Percentiles rank a stretch among this genome's conserved stretches.
Evolutionary conservation across 345 rosid genomes (phyloP).

Genomic region (Citrus hindsii): DNA sequence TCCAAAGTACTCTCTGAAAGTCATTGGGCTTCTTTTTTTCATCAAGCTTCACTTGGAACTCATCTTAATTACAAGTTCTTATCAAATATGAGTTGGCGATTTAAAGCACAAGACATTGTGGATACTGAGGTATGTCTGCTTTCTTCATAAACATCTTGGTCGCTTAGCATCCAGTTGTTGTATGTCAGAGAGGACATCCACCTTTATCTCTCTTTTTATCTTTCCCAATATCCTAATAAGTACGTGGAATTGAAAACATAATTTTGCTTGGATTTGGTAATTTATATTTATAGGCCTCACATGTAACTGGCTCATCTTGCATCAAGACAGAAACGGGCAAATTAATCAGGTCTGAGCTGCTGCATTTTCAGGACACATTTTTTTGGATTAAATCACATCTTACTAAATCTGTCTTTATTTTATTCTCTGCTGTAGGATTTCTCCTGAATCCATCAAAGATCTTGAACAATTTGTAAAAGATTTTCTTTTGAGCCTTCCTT

Average conservation of each 20-base stretch:
- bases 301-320: conserved; percentile 31
- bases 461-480: conserved; percentile 57
- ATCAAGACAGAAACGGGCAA: conserved; percentile 27
- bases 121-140: conserved; percentile 42
- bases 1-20: conserved; percentile 61
- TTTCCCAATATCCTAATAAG: neutral
- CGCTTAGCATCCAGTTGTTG: neutral
- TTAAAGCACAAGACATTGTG: conserved; percentile 19
- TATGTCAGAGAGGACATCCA: neutral
- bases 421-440: conserved; percentile 55
- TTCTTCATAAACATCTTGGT: neutral
- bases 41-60: conserved; percentile 91
- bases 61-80: conserved; percentile 62
- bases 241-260: neutral
- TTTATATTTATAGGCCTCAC: conserved; percentile 41
- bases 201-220: neutral
- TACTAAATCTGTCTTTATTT: conserved; percentile 15
- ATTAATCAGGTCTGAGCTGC: conserved; percentile 48
- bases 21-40: conserved; percentile 92
- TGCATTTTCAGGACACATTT: conserved; percentile 1
- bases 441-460: conserved; percentile 62
- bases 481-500: conserved; percentile 63
- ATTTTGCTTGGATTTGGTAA: conserved; percentile 7
- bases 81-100: conserved; percentile 38
- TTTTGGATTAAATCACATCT: conserved; percentile 8